Evolutionary conservation across 1,139 yeast genomes (phyloP), one percentile per base, ranked within the genome.

Genomic region (Saccharomyces hybrid): DNA sequence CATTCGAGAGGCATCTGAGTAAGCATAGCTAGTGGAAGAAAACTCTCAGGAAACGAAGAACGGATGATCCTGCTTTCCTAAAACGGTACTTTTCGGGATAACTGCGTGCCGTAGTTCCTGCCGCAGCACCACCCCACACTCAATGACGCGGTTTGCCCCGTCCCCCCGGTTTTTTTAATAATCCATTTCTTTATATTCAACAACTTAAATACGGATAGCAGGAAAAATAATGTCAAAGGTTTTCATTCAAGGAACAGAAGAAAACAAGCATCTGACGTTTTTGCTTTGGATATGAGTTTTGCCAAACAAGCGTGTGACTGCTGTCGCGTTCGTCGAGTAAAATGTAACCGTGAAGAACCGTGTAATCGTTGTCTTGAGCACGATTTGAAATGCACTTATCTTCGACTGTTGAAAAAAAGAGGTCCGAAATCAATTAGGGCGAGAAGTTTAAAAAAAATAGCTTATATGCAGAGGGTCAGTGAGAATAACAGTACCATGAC

Each of bases 381-480:
- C 34, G 34, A 29, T 29, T 11, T 29, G 34, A 29, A 29, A 11
- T 29, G 34, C n/a, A 29, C 34, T 2, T 29, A 29, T 29, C 34
- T 29, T 11, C 65, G 52, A 29, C 4, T 2, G 14, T 29, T 29
- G 5, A 38, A 19, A 12, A 38, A 38, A 7, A 19, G 44, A 38
- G 44, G 44, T 38, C 44, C 44, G 11, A 38, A 38, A n/a, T 19
- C 44, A 24, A 19, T 38, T 11, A 8, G 16, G 44, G 2, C 24
- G 4, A 38, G n/a, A 38, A 38, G 16, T 6, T 19, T 38, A 5
- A 38, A 38, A 19, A 38, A 16, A 19, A 4, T 38, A 16, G 34
- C n/a, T 3, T 29, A 2, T 29, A 2, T 29, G 34, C 34, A 29
- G 14, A 11, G 34, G 34, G 32, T 11, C n/a, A 29, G n/a, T 29